These are phyloP conservation scores for Irpex sp. DNA, from an alignment of 1,284 basidiomycete species.

Conservation along the genomic window DNA sequence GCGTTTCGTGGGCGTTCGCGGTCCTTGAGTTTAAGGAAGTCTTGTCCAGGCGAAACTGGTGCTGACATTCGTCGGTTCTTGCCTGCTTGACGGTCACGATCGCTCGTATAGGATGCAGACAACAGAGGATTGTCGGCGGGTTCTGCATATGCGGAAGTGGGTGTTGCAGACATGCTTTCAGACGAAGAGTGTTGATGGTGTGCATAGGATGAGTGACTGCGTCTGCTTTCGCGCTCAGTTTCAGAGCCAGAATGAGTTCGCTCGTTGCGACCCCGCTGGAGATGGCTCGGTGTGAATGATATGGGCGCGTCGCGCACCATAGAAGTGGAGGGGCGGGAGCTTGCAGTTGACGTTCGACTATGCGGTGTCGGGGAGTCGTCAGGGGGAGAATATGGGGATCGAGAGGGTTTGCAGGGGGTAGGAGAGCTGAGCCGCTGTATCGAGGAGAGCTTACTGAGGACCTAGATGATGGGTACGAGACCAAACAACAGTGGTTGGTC, in stretches of 20 bases:
- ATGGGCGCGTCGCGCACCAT: slow-evolving; percentile 21
- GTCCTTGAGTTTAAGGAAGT: slow-evolving; percentile 20
- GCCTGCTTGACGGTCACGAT: not conserved
- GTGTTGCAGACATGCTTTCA: slow-evolving; percentile 38
- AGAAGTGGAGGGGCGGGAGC: slow-evolving; percentile 31
- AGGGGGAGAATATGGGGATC: slow-evolving; percentile 10
- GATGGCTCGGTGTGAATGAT: not conserved
- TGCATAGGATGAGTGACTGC: slow-evolving; percentile 21
- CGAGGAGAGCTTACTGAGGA: slow-evolving; percentile 62
- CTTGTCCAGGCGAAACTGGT: slow-evolving; percentile 44
- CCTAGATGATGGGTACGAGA: slow-evolving; percentile 34
- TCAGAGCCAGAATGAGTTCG: slow-evolving; percentile 64
- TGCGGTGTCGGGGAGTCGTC: slow-evolving; percentile 20
- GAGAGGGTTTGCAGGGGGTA: slow-evolving; percentile 25
- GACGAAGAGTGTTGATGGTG: slow-evolving; percentile 30
- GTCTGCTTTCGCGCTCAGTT: slow-evolving; percentile 62
- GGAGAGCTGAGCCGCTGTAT: slow-evolving; percentile 47
- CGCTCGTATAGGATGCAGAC: not conserved
- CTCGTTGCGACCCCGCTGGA: slow-evolving; percentile 6
- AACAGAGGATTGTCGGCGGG: slow-evolving; percentile 28
- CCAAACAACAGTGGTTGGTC: not conserved
- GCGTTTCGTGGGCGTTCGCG: slow-evolving; percentile 14
- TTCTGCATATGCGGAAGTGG: slow-evolving; percentile 32
- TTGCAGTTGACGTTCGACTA: slow-evolving; percentile 29
- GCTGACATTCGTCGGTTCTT: slow-evolving; percentile 43